These are phyloP conservation scores for Penicillium polonicum DNA, from an alignment of 2,329 filamentous ascomycete species.

Conservation along the genomic window DNA sequence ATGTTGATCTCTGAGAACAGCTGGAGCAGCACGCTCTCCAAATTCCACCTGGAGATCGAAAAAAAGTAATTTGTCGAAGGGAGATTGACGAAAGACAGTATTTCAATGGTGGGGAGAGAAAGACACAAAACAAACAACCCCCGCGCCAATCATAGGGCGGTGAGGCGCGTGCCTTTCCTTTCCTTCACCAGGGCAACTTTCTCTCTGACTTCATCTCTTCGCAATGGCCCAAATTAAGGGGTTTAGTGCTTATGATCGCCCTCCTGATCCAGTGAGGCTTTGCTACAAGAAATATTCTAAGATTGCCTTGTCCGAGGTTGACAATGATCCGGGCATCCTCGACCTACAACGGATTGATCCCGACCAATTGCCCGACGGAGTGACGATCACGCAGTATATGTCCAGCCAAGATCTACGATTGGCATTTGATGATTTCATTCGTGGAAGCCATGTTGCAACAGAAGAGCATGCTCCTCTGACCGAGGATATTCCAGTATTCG, in stretches of 20 bases:
- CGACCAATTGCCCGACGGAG: constrained; percentile 26
- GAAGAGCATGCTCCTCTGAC: constrained; percentile 16
- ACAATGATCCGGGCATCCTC: constrained; percentile 56
- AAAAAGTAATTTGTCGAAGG: constrained; percentile 9
- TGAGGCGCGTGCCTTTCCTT: constrained; percentile 24
- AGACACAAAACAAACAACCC: constrained; percentile 38
- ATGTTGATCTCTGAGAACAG: constrained; percentile 3
- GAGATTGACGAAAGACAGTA: constrained; percentile 8
- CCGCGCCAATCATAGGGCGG: constrained; percentile 32
- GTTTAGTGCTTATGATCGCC: constrained; percentile 74
- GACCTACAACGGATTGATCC: constrained; percentile 49
- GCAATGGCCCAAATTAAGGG: constrained; percentile 37
- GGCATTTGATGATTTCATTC: constrained; percentile 36
- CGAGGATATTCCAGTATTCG: constrained; percentile 37
- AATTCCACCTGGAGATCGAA: constrained; percentile 8
- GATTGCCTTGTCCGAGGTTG: constrained; percentile 54
- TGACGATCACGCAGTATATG: constrained; percentile 33
- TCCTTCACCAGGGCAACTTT: background rate
- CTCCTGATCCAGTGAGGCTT: constrained; percentile 66
- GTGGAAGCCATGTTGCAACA: constrained; percentile 7
- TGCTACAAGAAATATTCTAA: constrained; percentile 75
- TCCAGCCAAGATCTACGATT: constrained; percentile 28
- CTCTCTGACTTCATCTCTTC: background rate
- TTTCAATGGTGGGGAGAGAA: constrained; percentile 28
- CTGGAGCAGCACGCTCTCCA: constrained; percentile 9